Base-by-base conservation (phyloP, 202 grass and related monocot species). In the Hordeum pubiflorum region DNA sequence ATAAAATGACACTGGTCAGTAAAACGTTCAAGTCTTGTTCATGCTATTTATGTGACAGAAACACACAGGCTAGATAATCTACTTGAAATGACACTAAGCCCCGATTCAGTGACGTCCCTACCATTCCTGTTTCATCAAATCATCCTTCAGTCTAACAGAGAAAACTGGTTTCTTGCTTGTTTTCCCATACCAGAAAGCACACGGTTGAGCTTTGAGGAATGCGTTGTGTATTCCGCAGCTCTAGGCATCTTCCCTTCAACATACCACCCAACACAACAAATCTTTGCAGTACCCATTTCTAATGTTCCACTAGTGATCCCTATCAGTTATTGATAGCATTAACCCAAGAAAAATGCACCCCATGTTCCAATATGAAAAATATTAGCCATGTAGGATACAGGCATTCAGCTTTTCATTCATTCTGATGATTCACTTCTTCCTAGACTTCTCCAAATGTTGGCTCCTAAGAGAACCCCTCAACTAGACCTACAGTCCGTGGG, bases 1-100 rank as follows among this genome's bases (percentile, higher is more conserved):
- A 48, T 48, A 83, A 82, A 86, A 84, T 55, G 40, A 75, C 15
- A 67, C 23, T 18, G 78, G 9, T 86, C 39, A 79, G 67, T 32
- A 74, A 85, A 78, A 86, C 24, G 57, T 72, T 23, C 48, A 33
- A 50, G 58, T 59, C 8, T 50, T 79, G 23, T 22, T 76, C 69
- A 34, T 69, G 68, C n/a, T 71, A 44, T 61, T 36, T 67, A 67
- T 67, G 18, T 7, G n/a, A 44, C 29, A 63, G 29, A 31, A 40
- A 37, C 10, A 20, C 7, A 33, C 63, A 0, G 55, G 67, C 55
- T 7, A 84, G 1, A 26, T 50, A 60, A 82, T 59, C 59, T 11
- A 46, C 56, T 27, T 72, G 14, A 39, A 55, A 75, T 48, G 10
- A n/a, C 50, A 83, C 38, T 41, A 69, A 69, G 39, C 34, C 39